phyloP scores from a whole-genome alignment of 2,329 filamentous ascomycete species.

The Trichocomaceae sp. region DNA sequence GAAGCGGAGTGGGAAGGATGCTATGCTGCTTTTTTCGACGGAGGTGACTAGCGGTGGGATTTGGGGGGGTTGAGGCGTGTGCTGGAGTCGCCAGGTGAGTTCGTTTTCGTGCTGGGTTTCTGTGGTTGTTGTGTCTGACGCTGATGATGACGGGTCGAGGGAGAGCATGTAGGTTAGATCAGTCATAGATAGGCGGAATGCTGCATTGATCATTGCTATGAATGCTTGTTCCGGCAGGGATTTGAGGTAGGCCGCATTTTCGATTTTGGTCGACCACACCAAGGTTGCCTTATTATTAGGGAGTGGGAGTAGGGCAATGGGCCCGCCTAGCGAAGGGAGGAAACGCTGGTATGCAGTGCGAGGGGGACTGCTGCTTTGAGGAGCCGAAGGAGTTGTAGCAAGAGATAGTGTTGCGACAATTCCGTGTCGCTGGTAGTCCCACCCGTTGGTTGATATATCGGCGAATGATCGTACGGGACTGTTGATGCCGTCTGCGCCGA shows the following conservation, averaged over 20 bases:
- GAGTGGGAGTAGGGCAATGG: slow-evolving; percentile 83
- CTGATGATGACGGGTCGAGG: slow-evolving; percentile 36
- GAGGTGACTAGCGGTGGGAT: slow-evolving; percentile 61
- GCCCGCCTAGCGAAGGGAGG: slow-evolving; percentile 69
- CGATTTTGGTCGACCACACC: slow-evolving; percentile 89
- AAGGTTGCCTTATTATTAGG: slow-evolving; percentile 76
- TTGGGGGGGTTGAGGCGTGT: slow-evolving; percentile 51
- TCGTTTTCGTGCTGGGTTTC: slow-evolving; percentile 59
- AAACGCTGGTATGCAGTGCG: slow-evolving; percentile 93
- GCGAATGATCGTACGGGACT: slow-evolving; percentile 88
- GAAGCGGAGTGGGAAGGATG: slow-evolving; percentile 85
- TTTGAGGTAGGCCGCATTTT: slow-evolving; percentile 73
- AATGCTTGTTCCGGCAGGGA: slow-evolving; percentile 67
- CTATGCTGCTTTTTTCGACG: slow-evolving; percentile 72
- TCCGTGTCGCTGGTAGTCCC: slow-evolving; percentile 88
- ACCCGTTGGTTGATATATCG: slow-evolving; percentile 75
- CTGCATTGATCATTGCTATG: slow-evolving; percentile 82
- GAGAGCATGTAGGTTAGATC: slow-evolving; percentile 81
- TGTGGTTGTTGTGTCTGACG: background rate
- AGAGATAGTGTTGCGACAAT: slow-evolving; percentile 83
- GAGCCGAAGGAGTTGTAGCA: slow-evolving; percentile 32
- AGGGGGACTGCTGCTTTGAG: slow-evolving; percentile 37
- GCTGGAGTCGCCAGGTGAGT: slow-evolving; percentile 71
- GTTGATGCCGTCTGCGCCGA: slow-evolving; percentile 92
- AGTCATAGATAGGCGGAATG: slow-evolving; percentile 71